phyloP scores from a whole-genome alignment of 2,329 filamentous ascomycete genomes.

The Diplodia intermedia region DNA sequence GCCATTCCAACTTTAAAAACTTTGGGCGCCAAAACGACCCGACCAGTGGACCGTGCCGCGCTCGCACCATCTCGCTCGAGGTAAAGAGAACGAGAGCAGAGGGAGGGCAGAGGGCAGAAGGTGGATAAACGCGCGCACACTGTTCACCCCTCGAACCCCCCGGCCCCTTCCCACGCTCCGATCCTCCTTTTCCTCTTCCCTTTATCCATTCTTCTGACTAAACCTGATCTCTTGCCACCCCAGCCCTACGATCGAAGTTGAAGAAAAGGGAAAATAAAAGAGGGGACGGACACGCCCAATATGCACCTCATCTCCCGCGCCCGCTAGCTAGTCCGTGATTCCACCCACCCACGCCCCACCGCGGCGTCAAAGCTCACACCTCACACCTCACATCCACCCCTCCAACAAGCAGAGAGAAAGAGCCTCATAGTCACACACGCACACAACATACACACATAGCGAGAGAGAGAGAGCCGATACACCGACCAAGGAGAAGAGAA shows the following conservation, averaged over 20 bases:
- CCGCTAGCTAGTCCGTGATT: too few relatives aligned
- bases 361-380: too few relatives aligned
- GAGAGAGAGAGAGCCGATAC: too few relatives aligned
- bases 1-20: not conserved
- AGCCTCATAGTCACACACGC: too few relatives aligned
- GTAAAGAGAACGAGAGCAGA: not conserved
- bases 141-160: not conserved
- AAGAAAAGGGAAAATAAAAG: not conserved
- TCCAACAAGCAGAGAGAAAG: too few relatives aligned
- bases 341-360: too few relatives aligned
- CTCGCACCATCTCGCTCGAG: not conserved
- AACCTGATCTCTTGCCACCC: not conserved
- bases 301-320: not conserved
- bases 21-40: not conserved
- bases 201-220: not conserved
- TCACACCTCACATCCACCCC: too few relatives aligned
- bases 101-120: too few relatives aligned
- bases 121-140: not conserved
- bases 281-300: not conserved
- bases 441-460: too few relatives aligned
- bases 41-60: not conserved
- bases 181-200: not conserved
- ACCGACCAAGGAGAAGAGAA: too few relatives aligned
- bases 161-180: not conserved
- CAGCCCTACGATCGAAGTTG: not conserved